Evolutionary conservation across 106 monocot species (phyloP), one percentile per base, ranked within the genome.

Genomic region (Dioscorea dumetorum): DNA sequence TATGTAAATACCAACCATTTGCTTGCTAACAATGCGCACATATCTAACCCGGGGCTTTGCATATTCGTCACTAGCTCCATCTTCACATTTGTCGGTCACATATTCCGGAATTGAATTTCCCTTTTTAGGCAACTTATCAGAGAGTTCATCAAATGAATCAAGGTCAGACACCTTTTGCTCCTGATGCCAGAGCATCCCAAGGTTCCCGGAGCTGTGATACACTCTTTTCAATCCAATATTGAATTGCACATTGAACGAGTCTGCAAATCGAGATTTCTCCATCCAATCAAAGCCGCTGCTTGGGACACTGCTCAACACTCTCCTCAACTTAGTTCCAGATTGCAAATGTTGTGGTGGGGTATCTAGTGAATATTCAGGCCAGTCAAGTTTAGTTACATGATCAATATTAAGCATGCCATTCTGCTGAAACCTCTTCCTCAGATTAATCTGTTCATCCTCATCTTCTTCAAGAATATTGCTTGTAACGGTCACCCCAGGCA

Each of bases 1-100:
- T 33, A 92, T 71, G 57, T 83, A 88, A 67, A 92, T 77, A 23
- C 91, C 91, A 12, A 92, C 91, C 91, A 92, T 92, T 75, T 92
- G 91, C 59, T 88, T 92, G 69, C 85, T 80, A 22, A 76, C 80
- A 70, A 92, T 73, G 28, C 80, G 84, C 9, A 80, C 77, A 58
- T 75, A 92, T 72, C 68, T 78, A 24, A 70, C 48, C 51, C 63
- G 59, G 3, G 63, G 23, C 14, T 70, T 81, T 16, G 63, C 64
- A 21, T 28, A 48, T 60, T 69, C 35, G 53, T 24, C 58, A 9
- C 23, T 59, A 34, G 5, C 50, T 57, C 28, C 57, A 50, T 24
- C 56, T 18, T 81, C 81, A 71, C 8, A 34, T 51, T 64, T 66
- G 2, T 66, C 65, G 21, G 50, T 16, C 16, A 22, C 20, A 48